Evolutionary conservation across 495 filamentous ascomycete species (phyloP).

Genomic region (Sporormia fimetaria): DNA sequence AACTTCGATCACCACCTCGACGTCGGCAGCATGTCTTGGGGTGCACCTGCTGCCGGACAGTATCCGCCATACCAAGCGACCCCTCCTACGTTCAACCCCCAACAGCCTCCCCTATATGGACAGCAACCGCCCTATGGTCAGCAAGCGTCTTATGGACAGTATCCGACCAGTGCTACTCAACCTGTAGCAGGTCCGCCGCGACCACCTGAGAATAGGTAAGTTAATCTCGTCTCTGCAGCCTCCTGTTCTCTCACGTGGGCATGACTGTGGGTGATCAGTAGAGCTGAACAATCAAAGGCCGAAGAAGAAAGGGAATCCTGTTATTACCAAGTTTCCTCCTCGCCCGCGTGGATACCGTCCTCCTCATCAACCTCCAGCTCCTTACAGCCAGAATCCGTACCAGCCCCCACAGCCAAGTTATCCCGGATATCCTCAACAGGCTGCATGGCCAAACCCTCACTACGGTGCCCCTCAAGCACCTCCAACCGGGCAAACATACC

Average conservation of each 20-base stretch:
- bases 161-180: constrained; percentile 10
- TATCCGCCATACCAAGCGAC: too few species aligned
- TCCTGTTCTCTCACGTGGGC: not conserved
- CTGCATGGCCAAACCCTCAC: too few species aligned
- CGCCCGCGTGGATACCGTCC: constrained; percentile 32
- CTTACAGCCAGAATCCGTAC: constrained; percentile 7
- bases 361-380: constrained; percentile 19
- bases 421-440: constrained; percentile 13
- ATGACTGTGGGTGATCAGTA: too few species aligned
- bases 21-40: constrained; percentile 20
- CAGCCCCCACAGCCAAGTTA: constrained; percentile 6
- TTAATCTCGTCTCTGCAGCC: not conserved
- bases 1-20: not conserved
- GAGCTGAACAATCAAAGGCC: constrained; percentile 12
- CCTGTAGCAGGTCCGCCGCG: constrained; percentile 18
- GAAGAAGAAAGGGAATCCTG: constrained; percentile 33
- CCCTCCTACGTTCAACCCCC: constrained; percentile 8
- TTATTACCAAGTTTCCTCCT: constrained; percentile 34
- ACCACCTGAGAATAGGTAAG: constrained; percentile 24
- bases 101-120: constrained; percentile 12
- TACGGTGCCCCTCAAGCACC: too few species aligned
- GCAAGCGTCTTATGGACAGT: constrained; percentile 14
- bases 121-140: constrained; percentile 20
- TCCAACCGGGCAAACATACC: constrained; percentile 11
- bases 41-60: constrained; percentile 16